Percentiles rank a stretch among this genome's conserved stretches.
Conservation (phyloP, 1,284 basidiomycete genomes). For the Austropuccinia psidii region DNA sequence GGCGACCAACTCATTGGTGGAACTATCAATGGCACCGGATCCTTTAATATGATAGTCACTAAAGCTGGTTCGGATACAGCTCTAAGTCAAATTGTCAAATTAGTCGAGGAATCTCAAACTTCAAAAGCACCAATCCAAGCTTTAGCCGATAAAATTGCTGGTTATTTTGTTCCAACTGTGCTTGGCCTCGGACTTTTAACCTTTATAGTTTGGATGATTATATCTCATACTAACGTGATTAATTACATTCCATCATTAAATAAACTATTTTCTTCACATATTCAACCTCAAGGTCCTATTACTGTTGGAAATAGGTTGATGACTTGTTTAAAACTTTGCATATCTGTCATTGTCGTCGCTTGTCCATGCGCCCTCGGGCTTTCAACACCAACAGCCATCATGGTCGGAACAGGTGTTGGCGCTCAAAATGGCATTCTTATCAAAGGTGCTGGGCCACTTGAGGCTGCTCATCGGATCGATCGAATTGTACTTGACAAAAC, state of each 20-base stretch:
- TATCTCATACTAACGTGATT: slow-evolving; percentile 59
- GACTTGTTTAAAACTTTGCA: slow-evolving; percentile 92
- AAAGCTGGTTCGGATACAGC: slow-evolving; percentile 94
- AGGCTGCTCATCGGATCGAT: slow-evolving; percentile 75
- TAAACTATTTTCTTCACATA: slow-evolving; percentile 59
- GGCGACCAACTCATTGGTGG: slow-evolving; percentile 88
- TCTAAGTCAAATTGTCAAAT: slow-evolving; percentile 86
- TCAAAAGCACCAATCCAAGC: slow-evolving; percentile 96
- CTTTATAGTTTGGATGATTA: slow-evolving; percentile 73
- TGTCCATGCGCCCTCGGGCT: slow-evolving; percentile 96
- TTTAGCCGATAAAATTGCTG: slow-evolving; percentile 89
- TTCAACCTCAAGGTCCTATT: too few species aligned
- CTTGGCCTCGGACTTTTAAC: slow-evolving; percentile 73
- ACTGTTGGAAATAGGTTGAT: slow-evolving; percentile 59
- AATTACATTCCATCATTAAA: slow-evolving; percentile 61
- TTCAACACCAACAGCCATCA: slow-evolving; percentile 95
- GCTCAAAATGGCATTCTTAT: slow-evolving; percentile 96
- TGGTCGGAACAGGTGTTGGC: slow-evolving; percentile 98
- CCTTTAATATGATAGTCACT: slow-evolving; percentile 90
- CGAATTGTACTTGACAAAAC: slow-evolving; percentile 93
- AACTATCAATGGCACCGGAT: slow-evolving; percentile 90
- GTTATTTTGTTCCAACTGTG: slow-evolving; percentile 88
- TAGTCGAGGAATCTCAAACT: slow-evolving; percentile 97
- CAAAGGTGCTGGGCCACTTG: slow-evolving; percentile 90
- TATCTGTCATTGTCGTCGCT: slow-evolving; percentile 94